These are phyloP conservation scores for Leucocoprinus birnbaumii DNA, from an alignment of 768 basidiomycete species.

Conservation along the genomic window DNA sequence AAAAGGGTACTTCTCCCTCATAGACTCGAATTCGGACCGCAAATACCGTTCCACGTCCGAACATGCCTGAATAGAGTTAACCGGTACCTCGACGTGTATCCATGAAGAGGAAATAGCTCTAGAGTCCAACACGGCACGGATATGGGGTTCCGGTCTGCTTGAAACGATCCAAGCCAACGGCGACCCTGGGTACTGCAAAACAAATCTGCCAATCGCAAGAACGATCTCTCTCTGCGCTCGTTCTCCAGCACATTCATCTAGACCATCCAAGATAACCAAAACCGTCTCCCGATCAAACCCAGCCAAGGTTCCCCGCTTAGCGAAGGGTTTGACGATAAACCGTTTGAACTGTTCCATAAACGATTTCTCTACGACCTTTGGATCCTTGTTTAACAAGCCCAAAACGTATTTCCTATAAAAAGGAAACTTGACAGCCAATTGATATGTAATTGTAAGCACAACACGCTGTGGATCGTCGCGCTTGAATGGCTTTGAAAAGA, in stretches of 20 bases:
- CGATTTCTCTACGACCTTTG: slow-evolving; percentile 8
- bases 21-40: slow-evolving; percentile 4
- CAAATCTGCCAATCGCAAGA: slow-evolving; percentile 1
- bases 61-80: slow-evolving; percentile 12
- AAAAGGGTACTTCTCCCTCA: slow-evolving; percentile 5
- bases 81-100: neutral
- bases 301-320: neutral
- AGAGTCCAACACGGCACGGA: slow-evolving; percentile 13
- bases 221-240: slow-evolving; percentile 16
- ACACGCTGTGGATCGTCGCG: slow-evolving; percentile 8
- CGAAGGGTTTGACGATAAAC: slow-evolving; percentile 15
- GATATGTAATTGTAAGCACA: slow-evolving; percentile 19
- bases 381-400: slow-evolving; percentile 2
- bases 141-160: slow-evolving; percentile 22
- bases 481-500: slow-evolving; percentile 16
- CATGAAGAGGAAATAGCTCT: neutral
- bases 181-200: neutral
- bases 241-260: slow-evolving; percentile 22
- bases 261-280: slow-evolving; percentile 20
- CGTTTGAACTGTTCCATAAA: slow-evolving; percentile 10
- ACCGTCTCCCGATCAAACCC: neutral
- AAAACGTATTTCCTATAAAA: slow-evolving; percentile 2
- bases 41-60: slow-evolving; percentile 17
- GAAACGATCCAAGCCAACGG: slow-evolving; percentile 22
- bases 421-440: slow-evolving; percentile 15